phyloP scores from a whole-genome alignment of 352 stramenopile species.

The Globisporangium solare region DNA sequence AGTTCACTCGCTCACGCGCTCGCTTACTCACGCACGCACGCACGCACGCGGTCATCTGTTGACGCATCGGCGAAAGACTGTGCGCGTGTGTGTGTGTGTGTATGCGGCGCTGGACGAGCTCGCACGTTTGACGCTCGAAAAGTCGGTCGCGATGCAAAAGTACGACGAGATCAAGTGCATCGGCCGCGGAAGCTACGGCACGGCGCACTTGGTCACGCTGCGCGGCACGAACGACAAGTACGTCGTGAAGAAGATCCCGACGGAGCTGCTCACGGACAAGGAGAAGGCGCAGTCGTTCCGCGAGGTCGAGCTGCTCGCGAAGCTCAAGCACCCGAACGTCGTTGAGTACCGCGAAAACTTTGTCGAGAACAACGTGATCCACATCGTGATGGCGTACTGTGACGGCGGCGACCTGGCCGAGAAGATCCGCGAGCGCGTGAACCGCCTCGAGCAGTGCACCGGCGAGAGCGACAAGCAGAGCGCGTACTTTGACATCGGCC shows the following conservation, averaged over 20 bases:
- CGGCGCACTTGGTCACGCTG: conserved; percentile 58
- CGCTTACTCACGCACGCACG: too few relatives aligned
- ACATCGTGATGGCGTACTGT: conserved; percentile 96
- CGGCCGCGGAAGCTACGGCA: conserved; percentile 72
- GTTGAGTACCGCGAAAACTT: conserved; percentile 94
- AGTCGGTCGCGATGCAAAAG: conserved; percentile 48
- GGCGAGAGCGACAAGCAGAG: conserved; percentile 8
- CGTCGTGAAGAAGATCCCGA: conserved; percentile 87
- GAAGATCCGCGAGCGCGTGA: conserved; percentile 52
- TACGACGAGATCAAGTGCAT: conserved; percentile 79
- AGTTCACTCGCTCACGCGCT: not conserved
- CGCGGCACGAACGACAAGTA: conserved; percentile 35
- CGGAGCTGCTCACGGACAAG: conserved; percentile 71
- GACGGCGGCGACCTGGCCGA: conserved; percentile 85
- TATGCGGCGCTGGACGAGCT: too few relatives aligned
- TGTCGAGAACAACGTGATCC: conserved; percentile 71
- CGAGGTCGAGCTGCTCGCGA: conserved; percentile 88
- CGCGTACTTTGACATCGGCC: conserved; percentile 51
- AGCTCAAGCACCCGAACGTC: conserved; percentile 92
- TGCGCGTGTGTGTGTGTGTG: too few relatives aligned
- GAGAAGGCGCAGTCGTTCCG: conserved; percentile 75
- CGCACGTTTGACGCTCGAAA: too few relatives aligned
- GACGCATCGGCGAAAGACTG: too few relatives aligned
- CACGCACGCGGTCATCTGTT: too few relatives aligned
- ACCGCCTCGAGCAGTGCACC: conserved; percentile 21